Base-by-base conservation (phyloP, 1,284 basidiomycete species). In the Stygiomarasmius scandens region DNA sequence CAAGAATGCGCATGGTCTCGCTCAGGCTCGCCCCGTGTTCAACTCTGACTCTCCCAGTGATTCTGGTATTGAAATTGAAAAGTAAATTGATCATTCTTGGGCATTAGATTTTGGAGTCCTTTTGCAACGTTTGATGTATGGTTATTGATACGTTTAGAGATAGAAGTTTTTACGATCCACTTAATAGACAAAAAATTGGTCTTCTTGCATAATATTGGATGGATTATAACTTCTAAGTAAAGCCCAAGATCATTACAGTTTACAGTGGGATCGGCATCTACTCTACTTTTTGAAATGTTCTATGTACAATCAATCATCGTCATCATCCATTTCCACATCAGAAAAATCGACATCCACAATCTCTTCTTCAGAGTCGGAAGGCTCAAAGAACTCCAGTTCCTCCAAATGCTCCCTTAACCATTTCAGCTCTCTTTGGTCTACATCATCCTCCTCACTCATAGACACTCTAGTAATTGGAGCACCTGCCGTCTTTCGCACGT, bases 1-100 rank as follows among this genome's bases (percentile, higher is more conserved):
- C 86, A 95, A 95, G 81, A 92, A 98, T 67, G 83, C 88, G 3
- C 64, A 78, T 38, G 95, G 95, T 62, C 75, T 96, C 57, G 91
- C 93, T 52, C 74, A 85, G 62, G 80, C 84, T 66, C 82, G 84
- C 62, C 86, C 90, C 19, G 78, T 83, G 61, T 84, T 85, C 65
- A 74, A 78, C 49, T 89, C 90, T 58, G 77, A 73, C 60, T 76
- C 78, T 52, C 85, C 86, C 48, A 92, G 86, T 68, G 93, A 96
- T 76, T 96, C 93, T 47, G 93, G 94, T 70, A 77, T 96, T 59
- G 94, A 96, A 74, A 74, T 95, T 25, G 77, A 80, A 55, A 76
- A 77, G 65, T 75, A 76, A 65, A 44, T 32, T 32, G 5, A 3
- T 9, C 4, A 4, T 19, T 12, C 38, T 41, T 41, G 38, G 38